Conservation (phyloP, 1,284 basidiomycete species). For the Apiotrichum veenhuisii region DNA sequence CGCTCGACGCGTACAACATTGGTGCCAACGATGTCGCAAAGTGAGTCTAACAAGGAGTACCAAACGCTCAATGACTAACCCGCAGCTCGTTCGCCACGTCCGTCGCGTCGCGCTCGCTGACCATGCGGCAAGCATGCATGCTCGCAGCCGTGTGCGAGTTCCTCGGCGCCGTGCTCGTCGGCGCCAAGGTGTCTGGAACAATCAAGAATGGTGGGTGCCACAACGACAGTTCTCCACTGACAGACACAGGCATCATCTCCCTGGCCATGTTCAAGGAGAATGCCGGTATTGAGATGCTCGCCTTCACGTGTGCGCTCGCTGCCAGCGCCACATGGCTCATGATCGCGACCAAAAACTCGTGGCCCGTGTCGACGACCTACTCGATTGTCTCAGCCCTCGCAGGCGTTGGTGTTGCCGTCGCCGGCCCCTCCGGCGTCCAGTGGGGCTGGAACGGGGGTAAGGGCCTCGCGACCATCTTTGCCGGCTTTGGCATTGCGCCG, state of each 20-base stretch:
- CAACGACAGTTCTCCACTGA: no score
- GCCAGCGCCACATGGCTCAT: constrained; percentile 49
- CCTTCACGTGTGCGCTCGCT: constrained; percentile 50
- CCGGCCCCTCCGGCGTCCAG: constrained; percentile 45
- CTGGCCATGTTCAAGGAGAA: constrained; percentile 47
- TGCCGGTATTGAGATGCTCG: constrained; percentile 51
- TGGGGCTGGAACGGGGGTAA: constrained; percentile 55
- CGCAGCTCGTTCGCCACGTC: constrained; percentile 50
- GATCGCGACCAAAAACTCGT: constrained; percentile 46
- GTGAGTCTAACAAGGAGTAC: constrained; percentile 5
- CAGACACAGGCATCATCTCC: constrained; percentile 40
- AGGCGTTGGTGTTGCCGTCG: constrained; percentile 53
- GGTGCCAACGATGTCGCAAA: constrained; percentile 49
- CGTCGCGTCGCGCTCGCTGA: constrained; percentile 51
- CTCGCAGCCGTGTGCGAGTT: constrained; percentile 52
- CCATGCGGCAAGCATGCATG: constrained; percentile 50
- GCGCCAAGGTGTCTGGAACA: constrained; percentile 50
- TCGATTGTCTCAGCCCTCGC: constrained; percentile 52
- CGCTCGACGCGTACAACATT: constrained; percentile 53
- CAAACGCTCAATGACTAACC: not conserved
- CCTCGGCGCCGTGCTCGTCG: constrained; percentile 50
- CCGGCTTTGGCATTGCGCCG: constrained; percentile 39
- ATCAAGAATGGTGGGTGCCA: constrained; percentile 47
- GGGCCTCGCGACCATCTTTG: constrained; percentile 52
- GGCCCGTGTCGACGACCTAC: constrained; percentile 52